A percentile compares a stretch with the other conserved stretches of the same genome.
phyloP scores from a whole-genome alignment of 129 eudicot species.

The Flaveria sonorensis region DNA sequence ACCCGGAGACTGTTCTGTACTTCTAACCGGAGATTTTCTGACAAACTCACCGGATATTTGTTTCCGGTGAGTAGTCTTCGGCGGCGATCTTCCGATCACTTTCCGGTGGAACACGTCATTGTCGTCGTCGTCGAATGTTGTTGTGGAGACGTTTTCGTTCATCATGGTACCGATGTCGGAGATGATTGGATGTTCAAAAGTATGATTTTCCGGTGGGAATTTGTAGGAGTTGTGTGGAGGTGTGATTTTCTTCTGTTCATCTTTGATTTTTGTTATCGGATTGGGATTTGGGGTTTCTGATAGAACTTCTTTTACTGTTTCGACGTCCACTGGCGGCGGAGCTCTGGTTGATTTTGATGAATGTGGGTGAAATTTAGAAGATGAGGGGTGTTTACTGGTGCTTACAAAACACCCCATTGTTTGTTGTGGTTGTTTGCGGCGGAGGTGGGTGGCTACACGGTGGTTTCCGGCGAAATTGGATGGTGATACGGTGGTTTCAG shows the following conservation, averaged over 20 bases:
- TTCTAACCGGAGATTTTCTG: conserved; percentile 53
- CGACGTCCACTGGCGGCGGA: conserved; percentile 52
- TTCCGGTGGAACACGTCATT: conserved; percentile 28
- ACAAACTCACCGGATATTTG: conserved; percentile 41
- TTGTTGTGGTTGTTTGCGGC: too few relatives aligned
- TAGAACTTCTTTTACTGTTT: conserved; percentile 66
- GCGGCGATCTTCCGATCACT: conserved; percentile 42
- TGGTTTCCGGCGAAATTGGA: too few relatives aligned
- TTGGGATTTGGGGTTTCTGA: conserved; percentile 47
- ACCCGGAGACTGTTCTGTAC: conserved; percentile 50
- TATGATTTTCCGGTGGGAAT: not conserved
- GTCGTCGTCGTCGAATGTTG: conserved; percentile 39
- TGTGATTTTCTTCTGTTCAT: conserved; percentile 11
- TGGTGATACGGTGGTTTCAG: too few relatives aligned
- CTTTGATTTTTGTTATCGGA: conserved; percentile 19
- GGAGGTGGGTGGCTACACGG: too few relatives aligned
- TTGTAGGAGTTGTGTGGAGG: not conserved
- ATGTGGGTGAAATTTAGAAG: conserved; percentile 23
- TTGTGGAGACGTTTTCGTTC: conserved; percentile 38
- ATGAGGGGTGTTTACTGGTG: conserved; percentile 28
- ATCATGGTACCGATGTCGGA: conserved; percentile 46
- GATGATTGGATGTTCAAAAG: conserved; percentile 11
- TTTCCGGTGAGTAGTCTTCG: conserved; percentile 32
- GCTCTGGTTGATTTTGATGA: conserved; percentile 27
- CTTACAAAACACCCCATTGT: conserved; percentile 57